Evolutionary conservation across 2,329 filamentous ascomycete species (phyloP), one percentile per base, ranked within the genome.

Genomic region (Trichophyton equinum): DNA sequence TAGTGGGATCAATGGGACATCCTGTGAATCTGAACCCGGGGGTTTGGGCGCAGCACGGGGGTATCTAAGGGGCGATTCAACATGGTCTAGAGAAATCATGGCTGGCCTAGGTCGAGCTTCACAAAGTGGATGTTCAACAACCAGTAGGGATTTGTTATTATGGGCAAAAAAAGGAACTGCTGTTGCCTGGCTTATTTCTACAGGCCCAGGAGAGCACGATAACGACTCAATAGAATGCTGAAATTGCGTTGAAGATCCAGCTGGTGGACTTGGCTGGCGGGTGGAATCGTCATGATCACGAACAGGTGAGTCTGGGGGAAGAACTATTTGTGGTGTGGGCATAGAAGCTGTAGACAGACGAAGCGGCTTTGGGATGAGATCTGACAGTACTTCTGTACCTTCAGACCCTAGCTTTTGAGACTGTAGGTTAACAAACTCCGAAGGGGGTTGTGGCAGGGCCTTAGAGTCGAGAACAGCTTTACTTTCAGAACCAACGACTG

Each of bases 81-180:
- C 74, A 18, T 70, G 65, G 6, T 62, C 60, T 25, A 61, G 40
- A 18, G 49, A 22, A 30, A 61, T 58, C 9, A 63, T 56, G n/a
- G 57, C 56, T 49, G 30, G n/a, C 9, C 60, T 57, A 15, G 64
- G 66, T 42, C 67, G 70, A 8, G 71, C 68, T 46, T 71, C 69
- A 8, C 66, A 60, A 27, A 71, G 68, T 55, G 70, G 65, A 53
- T 71, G 68, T 65, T 86, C 80, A n/a, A 86, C 80, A n/a, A 86
- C 71, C n/a, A 85, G 73, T 4, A 86, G 71, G 5, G 82, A 85
- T 49, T 82, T 74, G 64, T 86, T 86, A 69, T 83, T 83, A 70
- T 86, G 84, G 1, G 83, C 79, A 63, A 80, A 85, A 38, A 85
- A 78, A 62, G 77, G 81, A 13, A 86, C 77, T 9, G 81, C 82